Evolutionary conservation across 1,284 basidiomycete species (phyloP).

Genomic region (Sporisorium reilianum): DNA sequence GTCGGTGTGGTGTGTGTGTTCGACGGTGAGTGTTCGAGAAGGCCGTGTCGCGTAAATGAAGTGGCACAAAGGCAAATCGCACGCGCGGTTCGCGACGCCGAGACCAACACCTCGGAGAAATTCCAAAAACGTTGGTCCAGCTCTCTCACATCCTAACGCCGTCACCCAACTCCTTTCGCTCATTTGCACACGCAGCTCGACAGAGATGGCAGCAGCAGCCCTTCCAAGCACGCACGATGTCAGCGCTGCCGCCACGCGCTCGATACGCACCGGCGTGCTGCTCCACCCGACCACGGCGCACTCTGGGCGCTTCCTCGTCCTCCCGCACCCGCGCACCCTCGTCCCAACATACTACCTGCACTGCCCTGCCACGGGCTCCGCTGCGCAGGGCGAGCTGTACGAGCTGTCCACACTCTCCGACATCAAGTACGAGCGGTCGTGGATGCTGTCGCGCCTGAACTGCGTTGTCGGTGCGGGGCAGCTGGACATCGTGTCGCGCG

Average conservation of each 20-base stretch:
- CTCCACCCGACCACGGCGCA: slow-evolving; percentile 21
- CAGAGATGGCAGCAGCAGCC: slow-evolving; percentile 13
- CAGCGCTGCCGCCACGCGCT: background rate
- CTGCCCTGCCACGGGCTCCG: background rate
- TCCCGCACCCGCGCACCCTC: slow-evolving; percentile 40
- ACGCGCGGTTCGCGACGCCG: slow-evolving; percentile 6
- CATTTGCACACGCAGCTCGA: background rate
- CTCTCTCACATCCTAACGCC: background rate
- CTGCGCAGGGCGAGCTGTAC: slow-evolving; percentile 9
- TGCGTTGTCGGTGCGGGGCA: slow-evolving; percentile 30
- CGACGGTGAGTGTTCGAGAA: background rate
- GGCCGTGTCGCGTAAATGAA: slow-evolving; percentile 32
- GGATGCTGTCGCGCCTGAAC: slow-evolving; percentile 35
- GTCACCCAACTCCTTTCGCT: background rate
- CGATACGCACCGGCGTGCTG: slow-evolving; percentile 30
- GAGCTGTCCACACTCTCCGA: slow-evolving; percentile 35
- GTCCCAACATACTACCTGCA: slow-evolving; percentile 39
- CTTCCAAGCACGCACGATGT: background rate
- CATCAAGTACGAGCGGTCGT: slow-evolving; percentile 31
- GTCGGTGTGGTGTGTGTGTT: background rate
- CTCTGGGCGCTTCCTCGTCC: slow-evolving; percentile 32
- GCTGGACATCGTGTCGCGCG: slow-evolving; percentile 26
- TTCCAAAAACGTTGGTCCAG: background rate
- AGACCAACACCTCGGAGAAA: slow-evolving; percentile 32
- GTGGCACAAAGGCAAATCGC: background rate